These are phyloP conservation scores for Sideroxylon spinosum DNA, from an alignment of 179 eudicot species.

Conservation along the genomic window DNA sequence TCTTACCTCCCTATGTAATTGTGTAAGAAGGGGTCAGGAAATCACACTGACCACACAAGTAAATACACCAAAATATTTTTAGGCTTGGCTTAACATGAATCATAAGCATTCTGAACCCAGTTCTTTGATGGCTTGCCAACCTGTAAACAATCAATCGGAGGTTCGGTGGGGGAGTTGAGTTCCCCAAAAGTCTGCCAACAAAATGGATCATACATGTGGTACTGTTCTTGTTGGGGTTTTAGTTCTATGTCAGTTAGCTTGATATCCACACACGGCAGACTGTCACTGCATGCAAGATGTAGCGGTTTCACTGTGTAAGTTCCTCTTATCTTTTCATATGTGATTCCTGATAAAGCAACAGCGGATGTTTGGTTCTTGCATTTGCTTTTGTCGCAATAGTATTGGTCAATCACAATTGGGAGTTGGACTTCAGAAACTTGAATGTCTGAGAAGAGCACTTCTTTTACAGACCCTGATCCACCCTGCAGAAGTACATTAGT, in stretches of 20 bases:
- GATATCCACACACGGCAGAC: conserved; percentile 56
- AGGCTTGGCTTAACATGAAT: conserved; percentile 21
- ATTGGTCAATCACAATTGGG: conserved; percentile 74
- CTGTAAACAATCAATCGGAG: conserved; percentile 55
- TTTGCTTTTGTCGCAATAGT: conserved; percentile 59
- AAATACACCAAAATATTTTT: conserved; percentile 14
- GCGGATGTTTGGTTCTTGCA: conserved; percentile 68
- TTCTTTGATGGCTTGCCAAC: conserved; percentile 42
- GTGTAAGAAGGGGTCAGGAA: conserved; percentile 33
- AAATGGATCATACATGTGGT: conserved; percentile 52
- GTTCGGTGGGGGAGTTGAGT: conserved; percentile 52
- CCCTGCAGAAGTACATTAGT: conserved; percentile 61
- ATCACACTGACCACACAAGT: conserved; percentile 25
- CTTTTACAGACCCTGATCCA: conserved; percentile 73
- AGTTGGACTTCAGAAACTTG: conserved; percentile 58
- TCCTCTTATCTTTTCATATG: conserved; percentile 63
- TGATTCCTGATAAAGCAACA: conserved; percentile 62
- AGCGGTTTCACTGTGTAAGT: conserved; percentile 74
- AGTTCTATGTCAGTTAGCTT: conserved; percentile 49
- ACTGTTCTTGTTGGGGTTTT: conserved; percentile 47
- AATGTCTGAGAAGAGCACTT: conserved; percentile 58
- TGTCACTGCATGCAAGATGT: conserved; percentile 69
- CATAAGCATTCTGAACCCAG: conserved; percentile 18
- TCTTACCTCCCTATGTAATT: conserved; percentile 9
- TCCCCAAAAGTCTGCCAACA: conserved; percentile 72